Percentiles rank a stretch among this genome's conserved stretches.
phyloP scores from a whole-genome alignment of 306 rosid species.

The Luffa aegyptiaca region DNA sequence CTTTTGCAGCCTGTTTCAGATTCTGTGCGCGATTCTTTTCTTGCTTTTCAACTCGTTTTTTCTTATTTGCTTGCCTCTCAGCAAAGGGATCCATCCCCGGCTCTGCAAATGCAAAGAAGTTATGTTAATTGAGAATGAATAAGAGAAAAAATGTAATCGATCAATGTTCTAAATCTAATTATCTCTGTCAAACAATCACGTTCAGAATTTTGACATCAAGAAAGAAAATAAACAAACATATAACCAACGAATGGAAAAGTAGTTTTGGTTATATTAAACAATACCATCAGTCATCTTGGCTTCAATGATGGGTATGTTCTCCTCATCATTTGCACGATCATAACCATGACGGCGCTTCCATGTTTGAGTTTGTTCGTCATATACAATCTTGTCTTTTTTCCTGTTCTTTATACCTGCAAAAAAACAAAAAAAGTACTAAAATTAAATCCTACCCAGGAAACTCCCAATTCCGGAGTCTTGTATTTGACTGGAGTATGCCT shows the following conservation, averaged over 20 bases:
- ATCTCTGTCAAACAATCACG: neutral
- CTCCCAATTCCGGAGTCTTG: neutral
- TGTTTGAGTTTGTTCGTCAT: constrained; percentile 54
- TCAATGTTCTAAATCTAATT: neutral
- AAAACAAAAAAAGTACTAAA: neutral
- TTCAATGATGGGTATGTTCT: constrained; percentile 70
- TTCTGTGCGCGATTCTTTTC: constrained; percentile 64
- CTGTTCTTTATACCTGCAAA: constrained; percentile 62
- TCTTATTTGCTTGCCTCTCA: constrained; percentile 60
- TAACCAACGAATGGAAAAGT: neutral
- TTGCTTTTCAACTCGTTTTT: constrained; percentile 61
- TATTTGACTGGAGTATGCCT: neutral
- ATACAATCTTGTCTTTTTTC: constrained; percentile 57
- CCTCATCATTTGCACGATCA: constrained; percentile 86
- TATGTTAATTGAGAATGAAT: neutral
- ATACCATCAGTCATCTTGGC: constrained; percentile 79
- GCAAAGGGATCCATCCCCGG: constrained; percentile 85
- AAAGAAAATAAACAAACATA: neutral
- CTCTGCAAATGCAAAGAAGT: constrained; percentile 20
- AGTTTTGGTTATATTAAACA: no score
- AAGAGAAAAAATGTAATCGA: neutral
- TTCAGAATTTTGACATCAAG: neutral
- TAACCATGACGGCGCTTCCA: constrained; percentile 86
- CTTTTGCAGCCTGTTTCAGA: constrained; percentile 74
- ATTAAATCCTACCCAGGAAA: neutral